phyloP scores from a whole-genome alignment of 352 stramenopile species.

The Pythium vanterpoolii region DNA sequence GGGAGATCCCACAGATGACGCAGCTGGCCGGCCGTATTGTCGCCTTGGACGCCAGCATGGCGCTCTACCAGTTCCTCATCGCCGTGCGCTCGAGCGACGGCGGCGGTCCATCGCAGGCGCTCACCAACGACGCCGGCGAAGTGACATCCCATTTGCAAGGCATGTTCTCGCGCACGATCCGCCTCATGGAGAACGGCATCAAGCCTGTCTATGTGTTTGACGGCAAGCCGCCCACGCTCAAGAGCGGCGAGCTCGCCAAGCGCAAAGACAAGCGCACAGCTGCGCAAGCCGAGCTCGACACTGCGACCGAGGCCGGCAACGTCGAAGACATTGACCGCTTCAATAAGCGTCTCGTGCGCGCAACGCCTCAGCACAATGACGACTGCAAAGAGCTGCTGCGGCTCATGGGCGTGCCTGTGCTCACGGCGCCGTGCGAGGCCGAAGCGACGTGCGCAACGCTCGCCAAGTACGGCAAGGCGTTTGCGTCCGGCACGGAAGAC shows the following conservation, averaged over 20 bases:
- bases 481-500: conserved; percentile 96
- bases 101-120: conserved; percentile 82
- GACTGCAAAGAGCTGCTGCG: conserved; percentile 91
- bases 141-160: conserved; percentile 91
- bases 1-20: conserved; percentile 93
- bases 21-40: conserved; percentile 94
- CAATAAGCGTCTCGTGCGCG: conserved; percentile 89
- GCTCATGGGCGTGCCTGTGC: conserved; percentile 96
- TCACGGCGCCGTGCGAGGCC: conserved; percentile 96
- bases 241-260: conserved; percentile 96
- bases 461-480: conserved; percentile 91
- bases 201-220: conserved; percentile 99
- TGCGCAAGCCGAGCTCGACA: conserved; percentile 84
- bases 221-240: conserved; percentile 97
- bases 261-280: conserved; percentile 87
- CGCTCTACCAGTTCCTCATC: conserved; percentile 99
- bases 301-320: conserved; percentile 81
- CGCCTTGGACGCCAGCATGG: conserved; percentile 98
- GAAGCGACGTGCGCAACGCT: conserved; percentile 97
- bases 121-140: conserved; percentile 98
- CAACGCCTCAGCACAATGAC: conserved; percentile 91
- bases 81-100: conserved; percentile 84
- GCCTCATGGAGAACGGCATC: conserved; percentile 96
- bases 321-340: conserved; percentile 93
- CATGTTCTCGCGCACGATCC: conserved; percentile 99